Conservation (phyloP, 1,139 yeast species). For the Lodderomyces orthopsilosis region DNA sequence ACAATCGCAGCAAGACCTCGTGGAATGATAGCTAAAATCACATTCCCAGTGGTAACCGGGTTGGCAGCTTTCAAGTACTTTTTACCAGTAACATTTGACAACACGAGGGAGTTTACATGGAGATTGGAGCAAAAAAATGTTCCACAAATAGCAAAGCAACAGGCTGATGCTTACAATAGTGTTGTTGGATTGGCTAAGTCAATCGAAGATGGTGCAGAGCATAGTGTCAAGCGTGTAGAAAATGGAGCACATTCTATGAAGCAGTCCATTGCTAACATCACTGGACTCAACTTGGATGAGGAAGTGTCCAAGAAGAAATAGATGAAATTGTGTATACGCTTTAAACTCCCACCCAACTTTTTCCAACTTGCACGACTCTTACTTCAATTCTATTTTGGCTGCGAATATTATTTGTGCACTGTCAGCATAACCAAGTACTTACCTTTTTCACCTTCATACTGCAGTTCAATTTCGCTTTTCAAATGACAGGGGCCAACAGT, state of each 20-base stretch:
- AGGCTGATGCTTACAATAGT: conserved; percentile 44
- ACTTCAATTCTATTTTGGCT: conserved; percentile 1
- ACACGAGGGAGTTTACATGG: conserved; percentile 63
- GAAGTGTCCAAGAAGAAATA: conserved; percentile 54
- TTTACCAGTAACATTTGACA: conserved; percentile 73
- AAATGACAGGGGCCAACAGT: background rate
- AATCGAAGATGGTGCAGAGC: conserved; percentile 37
- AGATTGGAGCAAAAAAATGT: conserved; percentile 60
- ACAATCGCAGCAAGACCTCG: conserved; percentile 76
- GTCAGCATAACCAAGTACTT: conserved; percentile 1
- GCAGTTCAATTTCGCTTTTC: no score
- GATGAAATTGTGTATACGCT: background rate
- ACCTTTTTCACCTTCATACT: no score
- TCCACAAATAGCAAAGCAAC: conserved; percentile 69
- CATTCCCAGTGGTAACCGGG: conserved; percentile 68
- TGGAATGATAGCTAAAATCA: conserved; percentile 52
- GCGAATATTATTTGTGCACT: conserved; percentile 1
- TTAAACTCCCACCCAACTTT: background rate
- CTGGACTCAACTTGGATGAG: conserved; percentile 69
- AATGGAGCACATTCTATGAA: conserved; percentile 43
- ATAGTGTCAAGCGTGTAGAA: conserved; percentile 39
- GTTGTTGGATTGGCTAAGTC: conserved; percentile 46
- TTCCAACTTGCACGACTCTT: background rate
- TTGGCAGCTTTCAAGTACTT: conserved; percentile 67
- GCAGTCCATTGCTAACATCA: conserved; percentile 51